Evolutionary conservation across 1,139 yeast genomes (phyloP).

Genomic region (Diutina sp.): DNA sequence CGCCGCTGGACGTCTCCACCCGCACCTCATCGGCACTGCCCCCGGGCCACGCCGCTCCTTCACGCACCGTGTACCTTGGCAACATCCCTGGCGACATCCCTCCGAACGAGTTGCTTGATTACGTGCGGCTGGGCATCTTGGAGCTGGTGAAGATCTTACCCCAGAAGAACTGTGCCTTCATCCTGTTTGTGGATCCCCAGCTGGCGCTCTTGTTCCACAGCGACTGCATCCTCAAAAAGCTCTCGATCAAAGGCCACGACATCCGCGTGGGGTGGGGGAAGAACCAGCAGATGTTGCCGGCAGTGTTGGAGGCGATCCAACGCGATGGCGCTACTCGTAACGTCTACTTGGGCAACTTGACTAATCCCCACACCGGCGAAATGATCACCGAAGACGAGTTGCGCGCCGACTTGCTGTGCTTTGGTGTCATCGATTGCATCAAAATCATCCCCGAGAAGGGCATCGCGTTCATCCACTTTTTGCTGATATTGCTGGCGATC

Average conservation of each 20-base stretch:
- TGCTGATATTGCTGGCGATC: conserved; percentile 43
- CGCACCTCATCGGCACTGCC: neutral
- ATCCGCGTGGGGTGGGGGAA: conserved; percentile 61
- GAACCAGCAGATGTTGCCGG: conserved; percentile 51
- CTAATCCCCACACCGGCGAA: conserved; percentile 30
- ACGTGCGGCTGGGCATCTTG: conserved; percentile 82
- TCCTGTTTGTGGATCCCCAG: conserved; percentile 49
- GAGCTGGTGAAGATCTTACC: conserved; percentile 57
- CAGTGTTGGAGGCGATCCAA: conserved; percentile 61
- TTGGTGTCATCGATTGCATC: conserved; percentile 44
- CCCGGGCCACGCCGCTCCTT: conserved; percentile 34
- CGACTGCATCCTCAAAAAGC: conserved; percentile 45
- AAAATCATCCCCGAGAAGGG: conserved; percentile 47
- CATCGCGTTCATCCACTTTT: conserved; percentile 49
- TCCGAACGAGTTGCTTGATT: conserved; percentile 73
- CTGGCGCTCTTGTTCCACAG: conserved; percentile 49
- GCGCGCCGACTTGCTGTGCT: conserved; percentile 33
- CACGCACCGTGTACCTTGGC: conserved; percentile 84
- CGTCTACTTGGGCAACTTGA: conserved; percentile 71
- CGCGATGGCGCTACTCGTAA: conserved; percentile 87
- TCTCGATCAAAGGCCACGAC: conserved; percentile 44
- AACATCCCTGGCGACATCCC: conserved; percentile 76
- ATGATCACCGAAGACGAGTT: conserved; percentile 48
- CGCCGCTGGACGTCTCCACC: conserved; percentile 9
- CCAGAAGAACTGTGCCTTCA: conserved; percentile 46